Conservation (phyloP, 345 rosid species). For the Tarenaya hassleriana region DNA sequence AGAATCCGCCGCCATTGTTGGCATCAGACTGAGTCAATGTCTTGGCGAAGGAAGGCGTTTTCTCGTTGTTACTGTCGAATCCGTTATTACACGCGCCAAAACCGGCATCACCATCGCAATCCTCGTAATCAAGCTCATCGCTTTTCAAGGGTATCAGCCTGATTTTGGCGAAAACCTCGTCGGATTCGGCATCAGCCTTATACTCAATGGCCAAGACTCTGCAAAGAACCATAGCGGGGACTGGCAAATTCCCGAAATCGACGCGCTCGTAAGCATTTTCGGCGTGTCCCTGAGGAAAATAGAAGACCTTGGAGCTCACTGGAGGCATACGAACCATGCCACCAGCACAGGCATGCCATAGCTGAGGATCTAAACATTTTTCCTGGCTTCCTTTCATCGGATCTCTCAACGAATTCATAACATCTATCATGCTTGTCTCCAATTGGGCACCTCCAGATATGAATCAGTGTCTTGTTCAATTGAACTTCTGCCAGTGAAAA, state of each 20-base stretch:
- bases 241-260: conserved; percentile 39
- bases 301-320: conserved; percentile 61
- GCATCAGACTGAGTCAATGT: conserved; percentile 95
- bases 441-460: neutral
- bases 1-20: conserved; percentile 96
- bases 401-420: conserved; percentile 30
- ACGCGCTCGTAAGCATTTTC: conserved; percentile 69
- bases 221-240: conserved; percentile 57
- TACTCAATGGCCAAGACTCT: conserved; percentile 57
- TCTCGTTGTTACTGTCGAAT: conserved; percentile 39
- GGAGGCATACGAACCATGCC: conserved; percentile 97
- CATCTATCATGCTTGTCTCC: conserved; percentile 29
- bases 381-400: conserved; percentile 38
- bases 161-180: conserved; percentile 78
- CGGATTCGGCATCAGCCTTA: conserved; percentile 81
- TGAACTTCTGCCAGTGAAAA: too few species aligned
- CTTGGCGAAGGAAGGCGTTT: conserved; percentile 86
- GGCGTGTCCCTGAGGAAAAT: conserved; percentile 95
- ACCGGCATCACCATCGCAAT: conserved; percentile 25
- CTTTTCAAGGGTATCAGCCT: conserved; percentile 45
- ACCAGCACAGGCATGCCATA: conserved; percentile 99
- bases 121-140: conserved; percentile 33
- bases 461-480: too few species aligned
- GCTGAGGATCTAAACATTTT: conserved; percentile 73
- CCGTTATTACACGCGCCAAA: conserved; percentile 22